phyloP scores from a whole-genome alignment of 164 flowering plant species.

The Houttuynia cordata region DNA sequence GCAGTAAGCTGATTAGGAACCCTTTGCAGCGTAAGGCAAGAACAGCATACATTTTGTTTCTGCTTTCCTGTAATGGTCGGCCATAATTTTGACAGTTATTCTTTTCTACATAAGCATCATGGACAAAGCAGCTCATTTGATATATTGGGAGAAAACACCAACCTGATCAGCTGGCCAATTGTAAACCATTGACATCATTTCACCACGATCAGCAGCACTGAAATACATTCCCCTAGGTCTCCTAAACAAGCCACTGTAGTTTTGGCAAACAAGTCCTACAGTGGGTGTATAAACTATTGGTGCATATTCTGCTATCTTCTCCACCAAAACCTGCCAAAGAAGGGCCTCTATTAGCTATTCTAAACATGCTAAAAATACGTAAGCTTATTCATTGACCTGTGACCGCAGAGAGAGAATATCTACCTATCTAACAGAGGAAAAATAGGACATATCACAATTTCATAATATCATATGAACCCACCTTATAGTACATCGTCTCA shows the following conservation, averaged over 20 bases:
- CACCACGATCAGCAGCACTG: constrained; percentile 92
- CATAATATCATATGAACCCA: constrained; percentile 8
- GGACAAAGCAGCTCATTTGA: background rate
- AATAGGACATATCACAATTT: background rate
- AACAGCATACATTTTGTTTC: too few relatives aligned
- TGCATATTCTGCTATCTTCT: constrained; percentile 90
- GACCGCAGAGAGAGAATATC: background rate
- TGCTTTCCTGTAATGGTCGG: too few relatives aligned
- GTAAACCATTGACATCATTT: constrained; percentile 96
- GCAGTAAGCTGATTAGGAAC: background rate
- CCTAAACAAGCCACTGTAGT: constrained; percentile 89
- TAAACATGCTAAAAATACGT: background rate
- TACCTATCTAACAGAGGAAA: background rate
- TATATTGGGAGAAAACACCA: background rate
- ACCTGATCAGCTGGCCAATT: constrained; percentile 99
- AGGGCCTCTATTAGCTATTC: background rate
- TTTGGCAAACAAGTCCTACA: constrained; percentile 95
- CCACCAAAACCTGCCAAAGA: constrained; percentile 69
- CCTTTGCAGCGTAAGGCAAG: background rate
- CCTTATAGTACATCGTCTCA: constrained; percentile 97
- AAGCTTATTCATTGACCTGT: background rate
- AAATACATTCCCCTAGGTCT: constrained; percentile 98
- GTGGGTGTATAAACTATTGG: constrained; percentile 97
- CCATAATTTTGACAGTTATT: too few relatives aligned
- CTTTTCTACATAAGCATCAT: too few relatives aligned